Evolutionary conservation across 73 alveolate species (phyloP).

Genomic region (Paraurostyla sp.): DNA sequence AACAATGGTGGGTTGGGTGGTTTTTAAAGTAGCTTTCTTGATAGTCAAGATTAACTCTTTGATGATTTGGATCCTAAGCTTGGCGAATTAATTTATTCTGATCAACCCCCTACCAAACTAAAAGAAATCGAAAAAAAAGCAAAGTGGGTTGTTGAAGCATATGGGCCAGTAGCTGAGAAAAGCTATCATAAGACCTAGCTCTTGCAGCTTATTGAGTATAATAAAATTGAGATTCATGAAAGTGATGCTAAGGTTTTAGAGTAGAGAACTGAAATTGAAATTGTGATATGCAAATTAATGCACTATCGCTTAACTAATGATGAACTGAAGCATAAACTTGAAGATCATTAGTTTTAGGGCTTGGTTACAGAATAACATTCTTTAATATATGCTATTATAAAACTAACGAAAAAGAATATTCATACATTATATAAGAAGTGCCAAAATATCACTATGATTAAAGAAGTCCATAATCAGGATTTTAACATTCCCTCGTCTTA

Average conservation of each 20-base stretch:
- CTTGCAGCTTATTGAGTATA: conserved; percentile 22
- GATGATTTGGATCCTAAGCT: conserved; percentile 45
- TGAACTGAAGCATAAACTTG: conserved; percentile 24
- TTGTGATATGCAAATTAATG: conserved; percentile 42
- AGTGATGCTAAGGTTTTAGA: conserved; percentile 29
- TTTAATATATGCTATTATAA: background rate
- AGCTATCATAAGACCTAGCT: conserved; percentile 29
- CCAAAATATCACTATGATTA: conserved; percentile 35
- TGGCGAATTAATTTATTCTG: conserved; percentile 50
- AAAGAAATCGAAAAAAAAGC: conserved; percentile 14
- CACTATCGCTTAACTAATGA: conserved; percentile 4
- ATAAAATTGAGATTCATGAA: conserved; percentile 40
- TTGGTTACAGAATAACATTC: conserved; percentile 37
- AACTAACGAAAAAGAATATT: conserved; percentile 22
- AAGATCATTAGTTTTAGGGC: conserved; percentile 48
- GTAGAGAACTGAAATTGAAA: conserved; percentile 47
- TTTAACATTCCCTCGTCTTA: too few relatives aligned
- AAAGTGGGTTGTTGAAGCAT: conserved; percentile 50
- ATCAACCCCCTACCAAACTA: background rate
- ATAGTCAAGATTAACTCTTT: background rate
- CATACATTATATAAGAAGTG: conserved; percentile 38
- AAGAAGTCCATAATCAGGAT: conserved; percentile 19
- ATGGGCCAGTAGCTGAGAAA: conserved; percentile 37
- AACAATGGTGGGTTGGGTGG: too few relatives aligned
- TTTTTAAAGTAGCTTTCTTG: conserved; percentile 2